Conservation (phyloP, 2,329 filamentous ascomycete species). For the Nectriaceae sp. region DNA sequence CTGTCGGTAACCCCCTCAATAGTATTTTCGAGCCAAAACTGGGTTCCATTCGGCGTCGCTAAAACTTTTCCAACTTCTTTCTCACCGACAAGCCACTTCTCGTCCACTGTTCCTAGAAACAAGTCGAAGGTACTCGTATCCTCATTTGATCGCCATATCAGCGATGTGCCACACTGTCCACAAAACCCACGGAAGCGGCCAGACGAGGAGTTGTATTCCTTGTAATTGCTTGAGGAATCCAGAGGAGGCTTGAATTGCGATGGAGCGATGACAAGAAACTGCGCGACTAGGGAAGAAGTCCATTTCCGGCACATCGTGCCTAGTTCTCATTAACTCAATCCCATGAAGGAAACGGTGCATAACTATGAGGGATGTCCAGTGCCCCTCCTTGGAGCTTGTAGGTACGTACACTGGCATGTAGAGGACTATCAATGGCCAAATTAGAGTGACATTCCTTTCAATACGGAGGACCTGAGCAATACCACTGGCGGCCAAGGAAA, state of each 20-base stretch:
- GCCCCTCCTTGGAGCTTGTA: too few species aligned
- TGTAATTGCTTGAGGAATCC: slow-evolving; percentile 2
- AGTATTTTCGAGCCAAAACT: slow-evolving; percentile 14
- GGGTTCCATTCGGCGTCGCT: slow-evolving; percentile 12
- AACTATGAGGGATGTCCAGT: neutral
- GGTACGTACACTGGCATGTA: slow-evolving; percentile 11
- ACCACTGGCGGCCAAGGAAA: slow-evolving; percentile 9
- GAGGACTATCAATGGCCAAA: slow-evolving; percentile 7
- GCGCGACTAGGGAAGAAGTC: slow-evolving; percentile 15
- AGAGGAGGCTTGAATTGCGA: slow-evolving; percentile 5
- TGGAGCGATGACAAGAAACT: slow-evolving; percentile 13
- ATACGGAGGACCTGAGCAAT: neutral
- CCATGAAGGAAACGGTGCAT: neutral
- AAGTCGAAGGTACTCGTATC: slow-evolving; percentile 13
- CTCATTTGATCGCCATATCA: slow-evolving; percentile 14
- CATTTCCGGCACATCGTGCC: slow-evolving; percentile 19
- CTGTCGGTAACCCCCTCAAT: slow-evolving; percentile 11
- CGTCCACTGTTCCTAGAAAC: slow-evolving; percentile 14
- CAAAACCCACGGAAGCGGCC: slow-evolving; percentile 14
- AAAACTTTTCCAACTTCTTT: slow-evolving; percentile 1
- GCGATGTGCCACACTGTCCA: slow-evolving; percentile 7
- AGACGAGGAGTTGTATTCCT: slow-evolving; percentile 12
- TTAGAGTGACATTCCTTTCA: neutral
- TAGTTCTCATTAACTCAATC: neutral
- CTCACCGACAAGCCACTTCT: slow-evolving; percentile 9